Base-by-base conservation (phyloP, 495 filamentous ascomycete genomes). In the Podospora anserina region DNA sequence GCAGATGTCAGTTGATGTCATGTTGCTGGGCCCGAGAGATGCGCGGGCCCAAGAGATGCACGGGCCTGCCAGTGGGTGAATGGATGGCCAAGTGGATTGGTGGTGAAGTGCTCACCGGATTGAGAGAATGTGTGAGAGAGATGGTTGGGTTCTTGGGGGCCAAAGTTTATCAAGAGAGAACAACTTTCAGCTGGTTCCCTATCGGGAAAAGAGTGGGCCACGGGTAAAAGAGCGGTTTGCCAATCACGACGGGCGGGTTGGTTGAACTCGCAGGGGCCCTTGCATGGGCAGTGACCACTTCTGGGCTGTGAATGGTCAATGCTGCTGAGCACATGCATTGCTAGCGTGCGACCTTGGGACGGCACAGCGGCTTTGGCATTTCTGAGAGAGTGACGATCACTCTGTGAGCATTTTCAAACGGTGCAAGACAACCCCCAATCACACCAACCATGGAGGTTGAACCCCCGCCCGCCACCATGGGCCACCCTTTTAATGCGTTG, bases 321-420 rank as follows among this genome's bases (percentile, higher is more conserved):
- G 66, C 55, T 68, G 60, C 18, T 63, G 61, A 55, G 62, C 66
- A 65, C 66, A 57, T 65, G 66, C 69, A 71, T 68, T 67, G 66
- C 44, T 71, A 58, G 61, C 39, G 62, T 62, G 56, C 65, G 30
- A 26, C 59, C 28, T 66, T 49, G 64, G 69, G 4, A 32, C 69
- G 65, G 34, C 27, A 55, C 16, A 34, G 32, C 53, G 39, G 64
- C 39, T n/a, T 65, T 23, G 23, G n/a, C 26, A 66, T 11, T 58
- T 70, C 63, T 28, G 56, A 56, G 16, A 58, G 55, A 30, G 62
- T 63, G 61, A 3, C 64, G 49, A 49, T 5, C 63, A 20, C 28
- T 57, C 20, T 39, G 23, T 58, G 55, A 58, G 18, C 26, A 2
- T 28, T 44, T 64, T 30, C 57, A 32, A 53, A 44, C 61, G 18